Evolutionary conservation across 108 stramenopile genomes (phyloP).

Genomic region (Parietichytrium sp.): DNA sequence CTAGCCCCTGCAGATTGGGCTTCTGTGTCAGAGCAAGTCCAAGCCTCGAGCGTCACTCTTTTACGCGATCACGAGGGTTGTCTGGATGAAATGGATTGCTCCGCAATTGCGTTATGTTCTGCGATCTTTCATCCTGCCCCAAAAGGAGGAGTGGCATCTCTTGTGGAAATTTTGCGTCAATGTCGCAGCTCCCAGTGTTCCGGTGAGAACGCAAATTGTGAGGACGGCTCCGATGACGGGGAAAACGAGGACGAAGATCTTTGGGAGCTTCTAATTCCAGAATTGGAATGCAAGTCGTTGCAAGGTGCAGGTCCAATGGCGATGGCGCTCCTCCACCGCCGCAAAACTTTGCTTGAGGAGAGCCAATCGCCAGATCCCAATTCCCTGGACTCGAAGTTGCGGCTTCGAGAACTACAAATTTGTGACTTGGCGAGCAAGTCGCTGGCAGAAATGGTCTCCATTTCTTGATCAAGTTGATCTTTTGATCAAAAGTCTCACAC

Average conservation of each 20-base stretch:
- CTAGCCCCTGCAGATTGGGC: neutral
- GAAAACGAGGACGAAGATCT: neutral
- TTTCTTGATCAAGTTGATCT: too few relatives aligned
- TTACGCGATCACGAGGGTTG: neutral
- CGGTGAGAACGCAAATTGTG: neutral
- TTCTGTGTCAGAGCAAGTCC: neutral
- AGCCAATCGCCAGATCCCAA: too few relatives aligned
- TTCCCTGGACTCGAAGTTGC: too few relatives aligned
- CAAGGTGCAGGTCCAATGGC: too few relatives aligned
- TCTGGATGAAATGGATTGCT: neutral
- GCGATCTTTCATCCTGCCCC: neutral
- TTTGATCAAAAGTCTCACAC: too few relatives aligned
- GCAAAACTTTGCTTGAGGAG: too few relatives aligned
- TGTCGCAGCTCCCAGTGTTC: neutral
- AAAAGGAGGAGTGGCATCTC: neutral
- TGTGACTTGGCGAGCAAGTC: too few relatives aligned
- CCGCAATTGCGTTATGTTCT: neutral
- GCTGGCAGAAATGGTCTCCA: too few relatives aligned
- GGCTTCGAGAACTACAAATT: too few relatives aligned
- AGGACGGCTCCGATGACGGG: neutral
- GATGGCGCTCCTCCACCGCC: too few relatives aligned
- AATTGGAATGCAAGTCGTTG: neutral
- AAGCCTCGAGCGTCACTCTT: neutral
- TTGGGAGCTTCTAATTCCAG: neutral
- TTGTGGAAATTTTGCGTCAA: neutral